Percentiles rank a stretch among this genome's conserved stretches.
Conservation (phyloP, 2,329 filamentous ascomycete species). For the Colletotrichum magnum region DNA sequence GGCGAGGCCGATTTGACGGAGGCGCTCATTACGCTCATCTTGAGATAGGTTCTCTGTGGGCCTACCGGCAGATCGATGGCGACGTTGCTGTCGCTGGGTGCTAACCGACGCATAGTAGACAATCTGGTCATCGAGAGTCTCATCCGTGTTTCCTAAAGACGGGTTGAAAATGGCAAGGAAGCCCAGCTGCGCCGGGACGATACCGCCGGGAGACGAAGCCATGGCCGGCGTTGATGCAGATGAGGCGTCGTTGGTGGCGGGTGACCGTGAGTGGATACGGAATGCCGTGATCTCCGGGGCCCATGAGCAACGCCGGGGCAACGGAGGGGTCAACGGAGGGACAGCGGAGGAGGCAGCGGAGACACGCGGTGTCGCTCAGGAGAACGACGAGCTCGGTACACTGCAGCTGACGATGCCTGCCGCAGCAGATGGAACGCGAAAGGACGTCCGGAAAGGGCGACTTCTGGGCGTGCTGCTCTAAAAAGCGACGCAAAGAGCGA, state of each 20-base stretch:
- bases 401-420: background rate
- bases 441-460: background rate
- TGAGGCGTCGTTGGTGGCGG: background rate
- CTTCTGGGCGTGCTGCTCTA: slow-evolving; percentile 6
- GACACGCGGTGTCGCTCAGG: too few relatives aligned
- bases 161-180: slow-evolving; percentile 98
- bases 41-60: slow-evolving; percentile 62
- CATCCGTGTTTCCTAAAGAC: slow-evolving; percentile 73
- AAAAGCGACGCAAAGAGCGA: slow-evolving; percentile 28
- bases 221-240: slow-evolving; percentile 16
- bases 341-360: background rate
- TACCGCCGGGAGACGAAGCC: slow-evolving; percentile 42
- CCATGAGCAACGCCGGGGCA: slow-evolving; percentile 10
- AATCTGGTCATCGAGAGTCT: slow-evolving; percentile 82
- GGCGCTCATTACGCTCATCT: slow-evolving; percentile 85
- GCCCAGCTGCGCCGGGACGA: slow-evolving; percentile 86
- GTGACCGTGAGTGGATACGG: slow-evolving; percentile 18
- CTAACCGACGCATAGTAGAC: slow-evolving; percentile 88
- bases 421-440: background rate
- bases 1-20: slow-evolving; percentile 94
- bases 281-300: slow-evolving; percentile 5
- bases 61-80: slow-evolving; percentile 58
- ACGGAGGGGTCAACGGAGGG: background rate
- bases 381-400: too few relatives aligned
- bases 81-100: slow-evolving; percentile 56